phyloP scores from a whole-genome alignment of 257 asterid species.

The Thymus quinquecostatus region DNA sequence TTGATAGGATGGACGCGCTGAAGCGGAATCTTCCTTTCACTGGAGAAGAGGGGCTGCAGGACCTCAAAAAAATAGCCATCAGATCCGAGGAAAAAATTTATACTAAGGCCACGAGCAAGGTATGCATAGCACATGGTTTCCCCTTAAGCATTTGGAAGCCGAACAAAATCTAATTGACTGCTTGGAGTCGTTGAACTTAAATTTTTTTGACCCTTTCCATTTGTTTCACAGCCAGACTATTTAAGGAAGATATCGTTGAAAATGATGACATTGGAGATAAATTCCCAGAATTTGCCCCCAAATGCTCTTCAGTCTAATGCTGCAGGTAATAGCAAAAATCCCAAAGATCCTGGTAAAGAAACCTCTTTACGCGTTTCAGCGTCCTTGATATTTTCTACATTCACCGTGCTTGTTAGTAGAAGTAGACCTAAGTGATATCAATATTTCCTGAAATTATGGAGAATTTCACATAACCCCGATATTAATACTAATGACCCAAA shows the following conservation, averaged over 20 bases:
- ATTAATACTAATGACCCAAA: too few relatives aligned
- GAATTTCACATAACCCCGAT: too few relatives aligned
- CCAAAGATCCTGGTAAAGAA: conserved; percentile 66
- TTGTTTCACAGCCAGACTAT: conserved; percentile 65
- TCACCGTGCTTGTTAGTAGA: not conserved
- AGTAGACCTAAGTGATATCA: too few relatives aligned
- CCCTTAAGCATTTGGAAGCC: not conserved
- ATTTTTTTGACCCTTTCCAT: not conserved
- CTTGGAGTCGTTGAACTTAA: not conserved
- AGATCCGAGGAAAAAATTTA: conserved; percentile 82
- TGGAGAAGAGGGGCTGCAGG: conserved; percentile 79
- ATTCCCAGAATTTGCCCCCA: conserved; percentile 51
- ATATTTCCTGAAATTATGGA: not conserved
- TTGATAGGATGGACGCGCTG: conserved; percentile 74
- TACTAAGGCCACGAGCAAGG: conserved; percentile 80
- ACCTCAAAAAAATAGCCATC: conserved; percentile 73
- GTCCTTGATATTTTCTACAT: not conserved
- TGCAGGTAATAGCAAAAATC: conserved; percentile 53
- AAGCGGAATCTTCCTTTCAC: conserved; percentile 77
- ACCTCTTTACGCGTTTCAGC: not conserved
- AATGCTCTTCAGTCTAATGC: conserved; percentile 51
- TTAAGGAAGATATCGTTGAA: conserved; percentile 77
- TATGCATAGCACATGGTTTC: conserved; percentile 25
- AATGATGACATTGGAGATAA: conserved; percentile 76
- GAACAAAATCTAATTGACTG: too few relatives aligned